These are phyloP conservation scores for Moelleriella libera DNA, from an alignment of 2,329 filamentous ascomycete species.

Conservation along the genomic window DNA sequence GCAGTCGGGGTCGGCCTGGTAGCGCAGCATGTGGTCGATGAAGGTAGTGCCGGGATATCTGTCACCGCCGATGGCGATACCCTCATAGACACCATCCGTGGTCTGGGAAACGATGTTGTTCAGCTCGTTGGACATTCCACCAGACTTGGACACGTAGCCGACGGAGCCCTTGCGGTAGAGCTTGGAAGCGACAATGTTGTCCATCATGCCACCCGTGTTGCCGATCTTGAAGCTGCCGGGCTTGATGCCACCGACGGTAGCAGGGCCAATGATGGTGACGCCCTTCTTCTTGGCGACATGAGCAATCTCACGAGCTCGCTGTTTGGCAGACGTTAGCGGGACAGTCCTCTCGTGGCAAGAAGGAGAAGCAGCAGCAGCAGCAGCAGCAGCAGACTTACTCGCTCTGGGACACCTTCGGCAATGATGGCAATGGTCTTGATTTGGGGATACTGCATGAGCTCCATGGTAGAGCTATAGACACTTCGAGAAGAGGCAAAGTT, in stretches of 20 bases:
- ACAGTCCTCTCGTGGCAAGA: no score
- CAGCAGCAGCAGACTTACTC: constrained; percentile 44
- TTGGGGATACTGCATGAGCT: constrained; percentile 93
- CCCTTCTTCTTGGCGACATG: constrained; percentile 97
- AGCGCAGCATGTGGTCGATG: constrained; percentile 95
- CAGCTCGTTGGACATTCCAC: constrained; percentile 99
- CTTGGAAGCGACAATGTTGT: constrained; percentile 99
- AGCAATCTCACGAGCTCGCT: constrained; percentile 96
- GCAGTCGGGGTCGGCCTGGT: constrained; percentile 92
- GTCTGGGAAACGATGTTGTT: constrained; percentile 98
- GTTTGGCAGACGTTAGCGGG: not conserved
- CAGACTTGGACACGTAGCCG: constrained; percentile 98
- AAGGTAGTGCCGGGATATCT: constrained; percentile 98
- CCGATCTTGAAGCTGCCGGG: constrained; percentile 99
- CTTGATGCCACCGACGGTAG: constrained; percentile 98
- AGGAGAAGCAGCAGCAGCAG: no score
- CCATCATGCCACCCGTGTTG: constrained; percentile 99
- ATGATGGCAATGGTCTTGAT: constrained; percentile 99
- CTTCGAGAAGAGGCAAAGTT: constrained; percentile 99
- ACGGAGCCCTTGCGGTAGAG: constrained; percentile 98
- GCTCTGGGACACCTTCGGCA: constrained; percentile 96
- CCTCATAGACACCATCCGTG: constrained; percentile 97
- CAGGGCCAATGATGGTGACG: constrained; percentile 95
- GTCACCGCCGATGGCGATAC: constrained; percentile 98
- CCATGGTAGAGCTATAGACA: constrained; percentile 97